Evolutionary conservation across 1,139 yeast species (phyloP).

Genomic region (Hanseniaspora gamundiae): DNA sequence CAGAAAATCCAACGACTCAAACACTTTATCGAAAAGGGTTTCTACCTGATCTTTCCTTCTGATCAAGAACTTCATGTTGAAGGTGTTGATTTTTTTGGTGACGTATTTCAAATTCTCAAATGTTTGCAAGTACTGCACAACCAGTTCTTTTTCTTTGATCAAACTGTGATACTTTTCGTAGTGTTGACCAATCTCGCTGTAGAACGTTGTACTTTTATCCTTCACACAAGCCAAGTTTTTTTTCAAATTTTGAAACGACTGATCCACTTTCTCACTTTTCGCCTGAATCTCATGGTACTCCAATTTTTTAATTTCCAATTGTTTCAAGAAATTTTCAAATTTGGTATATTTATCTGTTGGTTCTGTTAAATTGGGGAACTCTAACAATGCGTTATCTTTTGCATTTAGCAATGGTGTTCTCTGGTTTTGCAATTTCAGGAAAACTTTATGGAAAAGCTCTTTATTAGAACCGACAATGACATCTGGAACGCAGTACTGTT

Average conservation of each 20-base stretch:
- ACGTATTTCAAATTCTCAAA: conserved; percentile 65
- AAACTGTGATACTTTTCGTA: conserved; percentile 40
- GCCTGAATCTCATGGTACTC: neutral
- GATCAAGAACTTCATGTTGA: conserved; percentile 35
- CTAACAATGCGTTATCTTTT: no score
- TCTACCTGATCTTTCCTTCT: conserved; percentile 42
- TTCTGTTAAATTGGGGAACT: no score
- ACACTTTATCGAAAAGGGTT: conserved; percentile 44
- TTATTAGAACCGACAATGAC: no score
- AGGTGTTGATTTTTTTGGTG: conserved; percentile 55
- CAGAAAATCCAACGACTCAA: conserved; percentile 42
- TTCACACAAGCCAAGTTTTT: conserved; percentile 8
- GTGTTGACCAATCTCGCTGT: conserved; percentile 29
- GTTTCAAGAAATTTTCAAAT: neutral
- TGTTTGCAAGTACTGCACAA: conserved; percentile 41
- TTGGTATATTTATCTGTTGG: neutral
- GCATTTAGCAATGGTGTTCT: neutral
- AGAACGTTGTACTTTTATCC: conserved; percentile 13
- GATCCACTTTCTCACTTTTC: neutral
- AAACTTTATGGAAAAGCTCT: no score
- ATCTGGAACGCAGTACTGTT: no score
- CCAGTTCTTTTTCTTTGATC: conserved; percentile 33
- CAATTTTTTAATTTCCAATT: neutral
- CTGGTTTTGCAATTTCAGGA: neutral
- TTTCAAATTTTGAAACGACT: neutral